Conservation (phyloP, 83 land plant species). For the Diphasiastrum complanatum region DNA sequence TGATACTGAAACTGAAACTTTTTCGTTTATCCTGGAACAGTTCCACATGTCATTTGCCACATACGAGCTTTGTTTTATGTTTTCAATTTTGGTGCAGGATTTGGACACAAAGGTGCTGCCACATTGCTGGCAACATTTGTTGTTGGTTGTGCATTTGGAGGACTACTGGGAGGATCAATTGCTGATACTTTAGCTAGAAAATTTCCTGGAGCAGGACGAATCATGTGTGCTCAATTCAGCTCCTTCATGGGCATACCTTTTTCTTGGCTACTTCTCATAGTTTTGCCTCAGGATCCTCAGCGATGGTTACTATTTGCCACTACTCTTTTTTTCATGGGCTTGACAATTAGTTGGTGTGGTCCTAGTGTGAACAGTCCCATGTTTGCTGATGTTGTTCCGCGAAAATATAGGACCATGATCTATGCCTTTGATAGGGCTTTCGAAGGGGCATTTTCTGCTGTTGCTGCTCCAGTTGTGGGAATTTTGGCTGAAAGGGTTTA, state of each 20-base stretch:
- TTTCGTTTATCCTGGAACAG: no score
- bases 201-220: conserved; percentile 70
- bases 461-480: conserved; percentile 88
- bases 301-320: conserved; percentile 46
- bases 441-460: conserved; percentile 80
- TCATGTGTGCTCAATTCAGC: conserved; percentile 94
- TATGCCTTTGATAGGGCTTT: conserved; percentile 94
- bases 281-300: conserved; percentile 56
- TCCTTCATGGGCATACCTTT: conserved; percentile 98
- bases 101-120: conserved; percentile 73
- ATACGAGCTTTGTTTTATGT: no score
- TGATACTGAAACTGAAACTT: no score
- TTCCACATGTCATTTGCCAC: no score
- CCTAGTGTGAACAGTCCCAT: conserved; percentile 82
- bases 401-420: conserved; percentile 79
- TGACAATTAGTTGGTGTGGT: conserved; percentile 86
- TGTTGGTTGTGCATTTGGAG: conserved; percentile 76
- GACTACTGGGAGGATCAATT: conserved; percentile 69
- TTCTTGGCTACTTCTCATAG: conserved; percentile 65
- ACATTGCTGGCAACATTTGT: conserved; percentile 66
- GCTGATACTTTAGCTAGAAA: conserved; percentile 60
- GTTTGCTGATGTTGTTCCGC: conserved; percentile 91
- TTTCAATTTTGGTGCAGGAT: conserved; percentile 50
- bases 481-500: conserved; percentile 72
- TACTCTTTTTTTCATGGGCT: conserved; percentile 81